Evolutionary conservation across 2,329 filamentous ascomycete species (phyloP), one percentile per base, ranked within the genome.

Genomic region (Aphanocladium album): DNA sequence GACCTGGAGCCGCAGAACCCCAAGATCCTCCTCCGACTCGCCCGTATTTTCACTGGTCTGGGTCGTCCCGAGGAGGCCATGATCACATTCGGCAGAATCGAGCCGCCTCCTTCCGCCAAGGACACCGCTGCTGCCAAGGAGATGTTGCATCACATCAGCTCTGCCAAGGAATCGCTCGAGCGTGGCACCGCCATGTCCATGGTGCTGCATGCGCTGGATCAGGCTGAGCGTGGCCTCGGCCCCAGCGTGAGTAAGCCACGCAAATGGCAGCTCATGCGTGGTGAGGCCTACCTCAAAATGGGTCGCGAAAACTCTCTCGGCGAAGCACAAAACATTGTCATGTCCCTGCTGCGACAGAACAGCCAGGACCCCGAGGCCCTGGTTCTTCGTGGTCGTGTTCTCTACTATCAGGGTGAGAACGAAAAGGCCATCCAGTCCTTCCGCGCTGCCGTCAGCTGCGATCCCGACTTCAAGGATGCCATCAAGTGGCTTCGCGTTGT

Each of bases 391-490:
- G 95, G 93, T 25, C 86, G 92, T 64, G 89, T 91, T 17, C 82
- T 96, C 54, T 98, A 98, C 69, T 88, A 87, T 4, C 90, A 95
- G 72, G 95, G 95, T 33, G 95, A 99, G 67, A 96, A 96, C 70
- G 90, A 96, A 2, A 96, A 97, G 80, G 93, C 95, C 1, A 83
- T 96, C 47, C 90, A 93, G 71, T 90, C 96, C 73, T 95, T 98
- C 79, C 86, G 91, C 65, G 90, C 95, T 77, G 95, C 93, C 21
- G 79, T 96, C 60, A 89, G 83, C 72, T 91, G 93, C 73, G 95
- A 98, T 68, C 95, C 95, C 9, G 95, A 99, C 74, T 95, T 90
- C 79, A 88, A 86, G 68, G 88, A 91, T 64, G 93, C 93, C 8
- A 85, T 96, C 68, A 96, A 92, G 77, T 93, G 91, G 78, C 80